Evolutionary conservation across 768 basidiomycete genomes (phyloP).

Genomic region (Kwoniella bestiolae): DNA sequence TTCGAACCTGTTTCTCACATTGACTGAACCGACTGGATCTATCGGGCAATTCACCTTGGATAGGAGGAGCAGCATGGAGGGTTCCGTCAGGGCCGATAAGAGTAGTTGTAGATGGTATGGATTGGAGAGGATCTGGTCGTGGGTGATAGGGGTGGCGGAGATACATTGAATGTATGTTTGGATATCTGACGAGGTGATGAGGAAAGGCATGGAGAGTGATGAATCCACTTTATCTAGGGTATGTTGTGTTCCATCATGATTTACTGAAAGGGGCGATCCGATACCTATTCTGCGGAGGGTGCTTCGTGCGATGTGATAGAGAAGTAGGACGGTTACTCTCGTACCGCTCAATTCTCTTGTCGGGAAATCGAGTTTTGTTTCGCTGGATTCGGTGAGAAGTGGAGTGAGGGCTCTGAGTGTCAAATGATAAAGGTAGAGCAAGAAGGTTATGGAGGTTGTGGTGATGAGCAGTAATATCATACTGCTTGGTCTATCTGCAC

Average conservation of each 20-base stretch:
- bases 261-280: not conserved
- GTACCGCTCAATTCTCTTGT: not conserved
- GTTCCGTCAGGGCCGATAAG: slow-evolving; percentile 26
- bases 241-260: not conserved
- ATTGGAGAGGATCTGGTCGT: not conserved
- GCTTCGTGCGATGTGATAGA: too few species aligned
- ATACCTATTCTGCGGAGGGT: not conserved
- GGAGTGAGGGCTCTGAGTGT: too few species aligned
- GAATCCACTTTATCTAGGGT: not conserved
- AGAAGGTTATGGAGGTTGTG: too few species aligned
- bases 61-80: slow-evolving; percentile 29
- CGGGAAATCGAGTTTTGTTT: too few species aligned
- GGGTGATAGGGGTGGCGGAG: not conserved
- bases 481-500: too few species aligned
- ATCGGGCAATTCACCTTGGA: slow-evolving; percentile 23
- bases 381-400: too few species aligned
- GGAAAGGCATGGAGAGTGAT: slow-evolving; percentile 2
- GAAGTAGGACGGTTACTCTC: too few species aligned
- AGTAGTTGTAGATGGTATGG: slow-evolving; percentile 16
- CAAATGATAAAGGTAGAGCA: too few species aligned
- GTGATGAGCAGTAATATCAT: too few species aligned
- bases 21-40: slow-evolving; percentile 35
- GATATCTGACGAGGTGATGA: not conserved
- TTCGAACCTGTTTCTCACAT: slow-evolving; percentile 34
- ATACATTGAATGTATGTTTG: not conserved